Evolutionary conservation across 106 monocot genomes (phyloP), one percentile per base, ranked within the genome.

Genomic region (Xerophyta viscosa): DNA sequence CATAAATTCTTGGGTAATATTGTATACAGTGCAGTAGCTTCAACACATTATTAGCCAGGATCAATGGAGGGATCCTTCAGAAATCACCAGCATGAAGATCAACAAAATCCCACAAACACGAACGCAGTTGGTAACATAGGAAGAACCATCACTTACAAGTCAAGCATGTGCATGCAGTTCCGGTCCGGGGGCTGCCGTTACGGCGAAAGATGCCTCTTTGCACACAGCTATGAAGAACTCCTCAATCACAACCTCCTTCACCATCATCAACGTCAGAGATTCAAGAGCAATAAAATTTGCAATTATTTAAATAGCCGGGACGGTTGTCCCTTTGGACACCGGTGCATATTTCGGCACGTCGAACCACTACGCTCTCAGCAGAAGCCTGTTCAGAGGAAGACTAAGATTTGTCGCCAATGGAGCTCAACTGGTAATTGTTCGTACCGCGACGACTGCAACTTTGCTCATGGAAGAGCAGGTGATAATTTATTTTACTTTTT

Each of bases 81-180:
- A n/a, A n/a, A n/a, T n/a, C n/a, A n/a, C n/a, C n/a, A n/a, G n/a
- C n/a, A n/a, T n/a, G n/a, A n/a, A n/a, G n/a, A n/a, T n/a, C n/a
- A n/a, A n/a, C n/a, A n/a, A n/a, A n/a, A n/a, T n/a, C n/a, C n/a
- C n/a, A n/a, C n/a, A n/a, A n/a, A n/a, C n/a, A n/a, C n/a, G n/a
- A n/a, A n/a, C n/a, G n/a, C n/a, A n/a, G n/a, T n/a, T n/a, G n/a
- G n/a, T n/a, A n/a, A n/a, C n/a, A n/a, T n/a, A n/a, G n/a, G n/a
- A n/a, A n/a, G n/a, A n/a, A n/a, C n/a, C n/a, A n/a, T n/a, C n/a
- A n/a, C n/a, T n/a, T n/a, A n/a, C 50, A 50, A 50, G 50, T 22
- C 50, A 24, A 24, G 50, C n/a, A 24, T 50, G 21, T 50, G 50
- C 50, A n/a, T 22, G 20, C 20, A 26, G 23, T 50, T 50, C 23